Base-by-base conservation (phyloP, 257 asterid species). In the Lantana camara region DNA sequence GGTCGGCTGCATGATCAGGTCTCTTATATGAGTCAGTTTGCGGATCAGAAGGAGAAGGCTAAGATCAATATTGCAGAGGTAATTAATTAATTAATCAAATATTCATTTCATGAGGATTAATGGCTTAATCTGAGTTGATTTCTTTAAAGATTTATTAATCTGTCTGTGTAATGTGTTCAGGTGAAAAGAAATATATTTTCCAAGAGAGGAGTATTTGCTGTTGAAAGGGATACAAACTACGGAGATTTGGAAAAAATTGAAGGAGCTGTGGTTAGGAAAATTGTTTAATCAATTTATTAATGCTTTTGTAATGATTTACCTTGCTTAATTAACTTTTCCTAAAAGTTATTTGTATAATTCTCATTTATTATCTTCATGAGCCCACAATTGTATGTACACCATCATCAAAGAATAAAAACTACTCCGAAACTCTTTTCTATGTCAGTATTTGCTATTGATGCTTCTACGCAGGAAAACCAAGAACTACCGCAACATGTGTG, bases 11-110 rank as follows among this genome's bases (percentile, higher is more conserved):
- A 35, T n/a, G n/a, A n/a, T 46, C 83, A 87, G 89, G 78, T 76
- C 9, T 78, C 84, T 46, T 66, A 76, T 46, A 73, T 82, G 72
- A 77, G 79, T 21, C 74, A 76, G 67, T 75, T 84, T 30, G 52
- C 57, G 61, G 69, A 60, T 35, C 79, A 71, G 56, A 75, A 65
- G 63, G 82, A 73, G 2, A 77, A 67, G 75, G 79, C 71, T 6
- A 67, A 69, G 48, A 27, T 60, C 64, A 74, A 71, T 62, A 64
- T 60, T 58, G 17, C 74, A 2, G 81, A 83, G 86, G 90, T 80
- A 65, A 7, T 44, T 44, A 51, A 4, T 5, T n/a, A n/a, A n/a
- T n/a, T n/a, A 0, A 2, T 14, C 23, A 1, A 13, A 16, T 54
- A n/a, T n/a, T n/a, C n/a, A n/a, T n/a, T n/a, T n/a, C n/a, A n/a